phyloP scores from a whole-genome alignment of 306 rosid genomes.

The Trifolium pratense region DNA sequence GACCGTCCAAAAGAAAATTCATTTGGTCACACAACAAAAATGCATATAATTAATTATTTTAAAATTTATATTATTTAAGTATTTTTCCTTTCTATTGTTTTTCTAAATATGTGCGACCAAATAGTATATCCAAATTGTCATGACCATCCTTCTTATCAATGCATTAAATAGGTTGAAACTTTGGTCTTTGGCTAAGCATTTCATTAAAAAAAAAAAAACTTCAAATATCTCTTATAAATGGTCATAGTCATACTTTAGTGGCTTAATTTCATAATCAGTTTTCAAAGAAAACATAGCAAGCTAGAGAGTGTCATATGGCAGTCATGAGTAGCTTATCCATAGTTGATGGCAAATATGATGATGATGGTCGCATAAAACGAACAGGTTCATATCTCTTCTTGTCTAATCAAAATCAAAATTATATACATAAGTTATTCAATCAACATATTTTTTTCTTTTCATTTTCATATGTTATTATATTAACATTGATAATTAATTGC shows the following conservation, averaged over 20 bases:
- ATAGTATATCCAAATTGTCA: too few relatives aligned
- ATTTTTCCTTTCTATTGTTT: too few relatives aligned
- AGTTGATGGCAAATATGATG: slow-evolving; percentile 39
- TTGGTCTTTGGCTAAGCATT: neutral
- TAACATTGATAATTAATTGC: neutral
- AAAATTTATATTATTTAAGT: too few relatives aligned
- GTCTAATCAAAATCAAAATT: neutral
- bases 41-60: too few relatives aligned
- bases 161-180: neutral
- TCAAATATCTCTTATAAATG: neutral
- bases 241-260: neutral
- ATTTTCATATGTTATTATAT: neutral
- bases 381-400: slow-evolving; percentile 38
- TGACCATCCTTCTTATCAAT: too few relatives aligned
- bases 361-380: slow-evolving; percentile 49
- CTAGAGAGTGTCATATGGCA: neutral
- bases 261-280: neutral
- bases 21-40: too few relatives aligned
- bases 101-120: too few relatives aligned
- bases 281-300: neutral
- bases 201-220: neutral
- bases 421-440: neutral
- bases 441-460: neutral
- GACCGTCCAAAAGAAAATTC: too few relatives aligned
- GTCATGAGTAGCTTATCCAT: neutral